Percentiles rank a stretch among this genome's conserved stretches.
Conservation (phyloP, 2,329 filamentous ascomycete species). For the Myotisia sp. region DNA sequence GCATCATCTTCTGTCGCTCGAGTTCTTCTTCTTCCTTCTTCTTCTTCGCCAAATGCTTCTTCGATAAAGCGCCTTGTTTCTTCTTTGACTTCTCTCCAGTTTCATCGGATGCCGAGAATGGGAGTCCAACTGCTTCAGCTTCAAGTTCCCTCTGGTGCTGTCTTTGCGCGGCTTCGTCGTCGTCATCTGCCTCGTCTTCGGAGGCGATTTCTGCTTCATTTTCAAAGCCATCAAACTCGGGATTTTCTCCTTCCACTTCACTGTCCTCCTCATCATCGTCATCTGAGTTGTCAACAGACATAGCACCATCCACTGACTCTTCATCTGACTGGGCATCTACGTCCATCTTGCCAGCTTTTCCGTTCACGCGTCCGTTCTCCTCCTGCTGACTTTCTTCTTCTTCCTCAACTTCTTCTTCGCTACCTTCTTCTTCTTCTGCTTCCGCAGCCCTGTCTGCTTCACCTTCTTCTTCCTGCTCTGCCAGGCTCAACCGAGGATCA, state of each 20-base stretch:
- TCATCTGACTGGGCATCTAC: constrained; percentile 35
- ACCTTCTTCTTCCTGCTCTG: constrained; percentile 73
- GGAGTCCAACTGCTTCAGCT: constrained; percentile 65
- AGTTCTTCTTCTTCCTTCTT: constrained; percentile 67
- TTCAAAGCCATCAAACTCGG: constrained; percentile 37
- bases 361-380: constrained; percentile 31
- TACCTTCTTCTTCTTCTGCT: constrained; percentile 37
- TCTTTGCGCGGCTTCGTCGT: constrained; percentile 46
- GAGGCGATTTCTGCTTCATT: constrained; percentile 33
- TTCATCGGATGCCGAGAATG: constrained; percentile 32
- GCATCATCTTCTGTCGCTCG: constrained; percentile 93
- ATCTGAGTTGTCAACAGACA: constrained; percentile 36
- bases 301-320: constrained; percentile 33
- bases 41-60: constrained; percentile 54
- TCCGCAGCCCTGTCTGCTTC: constrained; percentile 63
- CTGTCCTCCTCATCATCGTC: constrained; percentile 34
- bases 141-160: constrained; percentile 82
- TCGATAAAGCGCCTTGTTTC: constrained; percentile 54
- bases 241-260: constrained; percentile 34
- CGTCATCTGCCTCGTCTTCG: constrained; percentile 40
- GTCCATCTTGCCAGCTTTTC: too few relatives aligned
- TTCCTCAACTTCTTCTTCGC: constrained; percentile 28
- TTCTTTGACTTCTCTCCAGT: constrained; percentile 41
- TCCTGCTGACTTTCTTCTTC: constrained; percentile 21
- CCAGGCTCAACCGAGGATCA: constrained; percentile 73